Evolutionary conservation across 495 filamentous ascomycete species (phyloP), one percentile per base, ranked within the genome.

Genomic region (Bacidia rubella): DNA sequence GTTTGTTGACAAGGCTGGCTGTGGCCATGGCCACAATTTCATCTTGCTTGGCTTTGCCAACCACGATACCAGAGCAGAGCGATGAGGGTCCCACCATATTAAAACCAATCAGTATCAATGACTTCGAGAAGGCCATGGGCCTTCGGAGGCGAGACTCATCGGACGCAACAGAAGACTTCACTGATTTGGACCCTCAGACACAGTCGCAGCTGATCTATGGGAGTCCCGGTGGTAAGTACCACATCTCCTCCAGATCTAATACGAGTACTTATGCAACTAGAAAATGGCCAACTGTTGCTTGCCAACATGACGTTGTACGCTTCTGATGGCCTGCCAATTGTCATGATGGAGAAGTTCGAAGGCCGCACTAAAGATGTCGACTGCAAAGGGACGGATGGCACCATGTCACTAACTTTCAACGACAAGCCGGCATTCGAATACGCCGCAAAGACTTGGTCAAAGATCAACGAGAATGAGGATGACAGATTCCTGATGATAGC

Each of bases 271-370:
- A n/a, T n/a, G n/a, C n/a, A 15, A 3, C 1, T 12, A 56, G 49
- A 54, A 0, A 58, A 62, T 26, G 65, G 64, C 20, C 60, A 59
- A 22, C 20, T 65, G 1, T 25, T 65, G 2, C 46, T 68, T 23
- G 66, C 66, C 29, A 63, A 68, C 25, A 66, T 68, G 62, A 68
- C 64, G 2, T 54, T 68, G 7, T 60, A 62, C 49, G 66, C 66
- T 15, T 60, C 62, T 2, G 35, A 59, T 35, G 66, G 66, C n/a
- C 39, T 67, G 2, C 55, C 49, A 10, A 59, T 68, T 11, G 53
- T 68, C 17, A 55, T 62, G 49, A 66, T 68, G 64, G 66, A 68
- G 51, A 44, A 56, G 5, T 68, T 68, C 21, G 66, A 68, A 21
- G 53, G 51, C 2, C 54, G 68, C 12, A 66, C 66, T 1, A 54